A percentile compares a stretch with the other conserved stretches of the same genome.
These are phyloP conservation scores for Fusarium fracticaudum DNA, from an alignment of 2,329 filamentous ascomycete species.

Conservation along the genomic window DNA sequence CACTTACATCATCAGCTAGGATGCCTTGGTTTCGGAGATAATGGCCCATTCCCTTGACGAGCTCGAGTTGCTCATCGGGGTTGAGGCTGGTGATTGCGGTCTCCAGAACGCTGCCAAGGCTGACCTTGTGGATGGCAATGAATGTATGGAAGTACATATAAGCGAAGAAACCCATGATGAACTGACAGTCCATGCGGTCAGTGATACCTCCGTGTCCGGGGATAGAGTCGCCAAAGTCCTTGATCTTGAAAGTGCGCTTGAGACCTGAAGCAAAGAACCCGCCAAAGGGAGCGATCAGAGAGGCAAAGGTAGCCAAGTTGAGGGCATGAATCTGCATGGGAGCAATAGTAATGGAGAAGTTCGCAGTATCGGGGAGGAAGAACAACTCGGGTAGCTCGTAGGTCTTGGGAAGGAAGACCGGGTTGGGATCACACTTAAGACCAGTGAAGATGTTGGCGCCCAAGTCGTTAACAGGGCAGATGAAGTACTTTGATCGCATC, in stretches of 20 bases:
- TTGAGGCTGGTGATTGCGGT: constrained; percentile 89
- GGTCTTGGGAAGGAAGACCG: constrained; percentile 82
- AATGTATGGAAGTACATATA: constrained; percentile 99
- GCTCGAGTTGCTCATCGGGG: constrained; percentile 87
- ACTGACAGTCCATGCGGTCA: constrained; percentile 99
- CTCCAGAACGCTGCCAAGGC: constrained; percentile 88
- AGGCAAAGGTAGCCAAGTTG: constrained; percentile 90
- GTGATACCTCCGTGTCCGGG: constrained; percentile 98
- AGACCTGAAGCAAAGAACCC: constrained; percentile 98
- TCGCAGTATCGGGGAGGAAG: constrained; percentile 68
- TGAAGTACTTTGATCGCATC: constrained; percentile 95
- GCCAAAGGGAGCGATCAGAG: constrained; percentile 94
- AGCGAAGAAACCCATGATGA: constrained; percentile 99
- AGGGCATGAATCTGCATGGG: constrained; percentile 96
- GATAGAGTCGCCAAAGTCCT: constrained; percentile 98
- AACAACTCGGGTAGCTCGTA: constrained; percentile 79
- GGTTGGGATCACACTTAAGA: constrained; percentile 88
- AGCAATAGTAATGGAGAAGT: constrained; percentile 75
- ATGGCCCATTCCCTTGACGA: constrained; percentile 71
- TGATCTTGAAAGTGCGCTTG: constrained; percentile 99
- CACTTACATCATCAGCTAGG: constrained; percentile 46
- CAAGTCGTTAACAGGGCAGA: constrained; percentile 95
- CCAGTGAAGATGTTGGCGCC: constrained; percentile 93
- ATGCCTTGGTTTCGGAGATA: constrained; percentile 73
- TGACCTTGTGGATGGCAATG: constrained; percentile 87